Percentiles rank a stretch among this genome's conserved stretches.
These are phyloP conservation scores for Phycomyces nitens DNA, from an alignment of 192 early-diverging fungal genomes.

Conservation along the genomic window DNA sequence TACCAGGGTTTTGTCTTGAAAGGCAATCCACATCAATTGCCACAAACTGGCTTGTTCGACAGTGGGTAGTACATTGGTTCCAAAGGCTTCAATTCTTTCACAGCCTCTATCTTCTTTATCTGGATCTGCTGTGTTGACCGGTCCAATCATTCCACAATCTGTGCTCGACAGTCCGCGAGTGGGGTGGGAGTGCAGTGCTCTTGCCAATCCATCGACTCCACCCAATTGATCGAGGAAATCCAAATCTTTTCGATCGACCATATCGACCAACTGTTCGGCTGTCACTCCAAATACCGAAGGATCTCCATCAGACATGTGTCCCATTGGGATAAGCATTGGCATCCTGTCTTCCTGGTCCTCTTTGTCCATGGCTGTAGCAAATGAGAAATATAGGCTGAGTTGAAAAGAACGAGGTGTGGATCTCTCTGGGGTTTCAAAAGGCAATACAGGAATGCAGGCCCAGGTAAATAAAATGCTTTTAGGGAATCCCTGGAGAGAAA, in stretches of 20 bases:
- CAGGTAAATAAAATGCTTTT: too few species aligned
- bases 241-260: slow-evolving; percentile 56
- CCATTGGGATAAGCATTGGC: neutral
- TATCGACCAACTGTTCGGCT: slow-evolving; percentile 37
- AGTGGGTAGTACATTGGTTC: slow-evolving; percentile 67
- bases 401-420: too few species aligned
- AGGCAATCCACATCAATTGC: slow-evolving; percentile 73
- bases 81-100: slow-evolving; percentile 58
- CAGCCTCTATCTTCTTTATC: neutral
- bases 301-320: neutral
- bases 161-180: slow-evolving; percentile 11
- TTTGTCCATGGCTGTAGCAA: neutral
- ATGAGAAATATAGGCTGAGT: neutral
- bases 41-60: slow-evolving; percentile 64
- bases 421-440: too few species aligned
- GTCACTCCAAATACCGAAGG: slow-evolving; percentile 44
- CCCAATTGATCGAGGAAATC: slow-evolving; percentile 34
- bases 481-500: too few species aligned
- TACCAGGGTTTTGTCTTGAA: slow-evolving; percentile 79
- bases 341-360: neutral
- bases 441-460: too few species aligned
- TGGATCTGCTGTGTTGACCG: neutral
- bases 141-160: slow-evolving; percentile 2
- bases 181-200: slow-evolving; percentile 42
- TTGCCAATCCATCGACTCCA: slow-evolving; percentile 46